Evolutionary conservation across 169 alveolate species (phyloP).

Genomic region (Plasmodium blacklocki): DNA sequence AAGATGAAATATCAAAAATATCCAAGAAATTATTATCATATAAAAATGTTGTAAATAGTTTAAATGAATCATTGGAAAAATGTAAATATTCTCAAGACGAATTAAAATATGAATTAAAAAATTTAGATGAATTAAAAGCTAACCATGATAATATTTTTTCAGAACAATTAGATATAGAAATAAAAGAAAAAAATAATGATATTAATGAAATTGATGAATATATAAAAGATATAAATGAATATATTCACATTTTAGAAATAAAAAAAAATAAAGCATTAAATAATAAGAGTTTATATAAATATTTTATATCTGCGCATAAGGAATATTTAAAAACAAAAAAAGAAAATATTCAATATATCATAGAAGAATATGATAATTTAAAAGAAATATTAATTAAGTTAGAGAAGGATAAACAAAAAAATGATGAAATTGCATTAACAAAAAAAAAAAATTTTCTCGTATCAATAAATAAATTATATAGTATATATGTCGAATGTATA

Average conservation of each 20-base stretch:
- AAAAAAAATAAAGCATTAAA: conserved; percentile 9
- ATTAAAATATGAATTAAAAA: conserved; percentile 36
- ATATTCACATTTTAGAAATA: conserved; percentile 16
- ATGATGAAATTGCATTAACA: conserved; percentile 45
- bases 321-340: conserved; percentile 29
- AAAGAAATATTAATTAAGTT: conserved; percentile 38
- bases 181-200: conserved; percentile 56
- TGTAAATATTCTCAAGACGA: conserved; percentile 57
- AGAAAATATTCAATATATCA: conserved; percentile 6
- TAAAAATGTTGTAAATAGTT: conserved; percentile 20
- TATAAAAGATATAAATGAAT: conserved; percentile 20
- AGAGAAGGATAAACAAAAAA: conserved; percentile 48
- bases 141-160: conserved; percentile 65
- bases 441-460: conserved; percentile 37
- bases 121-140: conserved; percentile 29
- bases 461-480: conserved; percentile 45
- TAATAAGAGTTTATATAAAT: conserved; percentile 5
- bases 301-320: conserved; percentile 30
- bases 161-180: conserved; percentile 59
- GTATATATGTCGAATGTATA: conserved; percentile 29
- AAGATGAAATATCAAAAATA: conserved; percentile 15
- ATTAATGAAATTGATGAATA: conserved; percentile 19
- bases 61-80: conserved; percentile 52
- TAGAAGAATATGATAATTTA: conserved; percentile 40
- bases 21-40: conserved; percentile 41